Conservation (phyloP, 2,329 filamentous ascomycete genomes). For the Thelonectria discophora region DNA sequence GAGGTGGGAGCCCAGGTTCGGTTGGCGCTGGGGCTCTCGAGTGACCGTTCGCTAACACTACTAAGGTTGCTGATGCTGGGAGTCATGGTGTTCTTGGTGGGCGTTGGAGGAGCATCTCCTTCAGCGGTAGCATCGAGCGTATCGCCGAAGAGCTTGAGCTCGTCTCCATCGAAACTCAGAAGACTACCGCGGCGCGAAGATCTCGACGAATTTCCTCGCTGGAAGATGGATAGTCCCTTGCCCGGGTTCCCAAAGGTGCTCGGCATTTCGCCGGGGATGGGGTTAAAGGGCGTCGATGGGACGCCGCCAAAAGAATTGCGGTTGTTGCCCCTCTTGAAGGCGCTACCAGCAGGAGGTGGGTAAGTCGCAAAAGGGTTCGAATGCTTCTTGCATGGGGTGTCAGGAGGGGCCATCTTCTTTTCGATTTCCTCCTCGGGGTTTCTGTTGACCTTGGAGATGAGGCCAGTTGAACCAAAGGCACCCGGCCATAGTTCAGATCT, state of each 20-base stretch:
- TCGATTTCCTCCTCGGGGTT: constrained; percentile 73
- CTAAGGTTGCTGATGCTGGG: constrained; percentile 52
- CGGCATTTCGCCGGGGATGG: constrained; percentile 58
- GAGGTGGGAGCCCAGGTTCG: constrained; percentile 56
- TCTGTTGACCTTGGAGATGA: constrained; percentile 94
- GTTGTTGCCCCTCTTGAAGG: constrained; percentile 66
- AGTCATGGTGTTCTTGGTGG: constrained; percentile 75
- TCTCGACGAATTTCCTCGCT: constrained; percentile 58
- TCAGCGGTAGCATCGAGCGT: constrained; percentile 43
- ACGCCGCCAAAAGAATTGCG: constrained; percentile 76
- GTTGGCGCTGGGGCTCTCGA: constrained; percentile 58
- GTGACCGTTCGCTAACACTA: constrained; percentile 49
- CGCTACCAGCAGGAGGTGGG: constrained; percentile 66
- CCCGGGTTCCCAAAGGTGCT: constrained; percentile 64
- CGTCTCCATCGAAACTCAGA: constrained; percentile 82
- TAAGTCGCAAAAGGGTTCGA: constrained; percentile 73
- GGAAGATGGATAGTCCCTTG: constrained; percentile 73
- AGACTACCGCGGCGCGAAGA: constrained; percentile 72
- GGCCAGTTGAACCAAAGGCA: constrained; percentile 91
- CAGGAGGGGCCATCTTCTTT: constrained; percentile 78
- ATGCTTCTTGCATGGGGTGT: constrained; percentile 95
- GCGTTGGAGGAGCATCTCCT: constrained; percentile 87
- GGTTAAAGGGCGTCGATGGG: constrained; percentile 83
- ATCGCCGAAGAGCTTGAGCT: constrained; percentile 60
- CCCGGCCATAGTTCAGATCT: constrained; percentile 70